Evolutionary conservation across 2,329 filamentous ascomycete genomes (phyloP), one percentile per base, ranked within the genome.

Genomic region (Apiospora malaysiana): DNA sequence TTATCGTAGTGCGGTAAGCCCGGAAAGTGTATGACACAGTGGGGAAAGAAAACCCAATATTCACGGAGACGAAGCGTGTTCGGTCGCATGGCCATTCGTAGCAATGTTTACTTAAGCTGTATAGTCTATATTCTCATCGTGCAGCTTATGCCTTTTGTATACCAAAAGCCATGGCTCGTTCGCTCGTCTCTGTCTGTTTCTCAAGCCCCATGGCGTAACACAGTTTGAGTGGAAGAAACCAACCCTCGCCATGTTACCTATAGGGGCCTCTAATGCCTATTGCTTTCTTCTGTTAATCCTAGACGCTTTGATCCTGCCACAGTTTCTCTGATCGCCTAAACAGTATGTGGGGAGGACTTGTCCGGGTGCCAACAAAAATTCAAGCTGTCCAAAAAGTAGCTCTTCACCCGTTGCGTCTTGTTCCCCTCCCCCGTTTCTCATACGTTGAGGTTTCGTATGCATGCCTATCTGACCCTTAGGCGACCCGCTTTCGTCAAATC

Each of bases 81-180:
- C 18, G 9, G 32, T 63, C 27, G 7, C 8, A 40, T 9, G 56
- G 18, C 56, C 32, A 63, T 40, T 63, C 56, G 56, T 40, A 40
- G 21, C 40, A 21, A 56, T 63, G 37, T 63, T 63, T 63, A 40
- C 56, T 63, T 40, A 63, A 63, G 51, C 51, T 59, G 56, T 63
- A 18, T 63, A 63, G 32, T 63, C 56, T 63, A 63, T 63, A 63
- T 14, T 63, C 42, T 45, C 12, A 2, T 56, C 49, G 14, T 27
- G 6, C 25, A 56, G 49, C 49, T 25, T 14, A 18, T 56, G 49
- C 14, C 49, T 25, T 56, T 25, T 18, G 5, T 18, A 56, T 12
- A 14, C 32, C 49, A 56, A 27, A 56, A 56, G 49, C 49, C 49
- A 56, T 32, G 27, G 49, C 49, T 27, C 49, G 12, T 27, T 56